Base-by-base conservation (phyloP, 768 basidiomycete species). In the Termitomyces sp. region DNA sequence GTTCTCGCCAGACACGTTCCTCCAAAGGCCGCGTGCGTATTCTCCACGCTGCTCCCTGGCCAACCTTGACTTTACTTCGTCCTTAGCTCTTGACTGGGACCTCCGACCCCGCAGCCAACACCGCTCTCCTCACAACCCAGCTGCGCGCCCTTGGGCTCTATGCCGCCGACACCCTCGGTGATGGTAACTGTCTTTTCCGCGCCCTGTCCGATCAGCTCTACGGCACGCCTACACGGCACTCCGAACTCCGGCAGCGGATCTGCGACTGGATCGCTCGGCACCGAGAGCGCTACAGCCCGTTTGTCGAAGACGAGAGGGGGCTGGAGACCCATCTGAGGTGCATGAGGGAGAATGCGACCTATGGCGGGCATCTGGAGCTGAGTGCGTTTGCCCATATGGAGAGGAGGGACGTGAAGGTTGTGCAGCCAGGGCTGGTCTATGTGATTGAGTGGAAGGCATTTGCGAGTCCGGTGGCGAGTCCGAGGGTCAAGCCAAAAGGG, bases 181-280 rank as follows among this genome's bases (percentile, higher is more conserved):
- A 96, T 70, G 94, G 94, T 47, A 96, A 95, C 73, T 97, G 94
- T 71, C 82, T 97, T 60, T 97, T 95, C 72, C 86, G 93, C 46
- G 91, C 94, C 0, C 78, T 95, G 54, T 86, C 87, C 46, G 94
- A 96, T 72, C 94, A 96, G 69, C 76, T 93, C 17, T 84, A 87
- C 62, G 94, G 94, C 58, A 78, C 87, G 3, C 83, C 86, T 12
- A 78, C 83, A 12, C 75, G 78, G 53, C 93, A 96, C 62, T 70
- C 77, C 38, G 78, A 82, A 56, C 77, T 95, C 23, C 78, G 94
- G 47, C 70, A 78, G 61, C 83, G 89, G 38, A 85, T 95, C 42
- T 94, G 91, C 70, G 85, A 90, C 65, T 93, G 88, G 84, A 87
- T 95, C 54, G 81, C 81, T 54, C 61, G 65, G 3, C 82, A 92